Evolutionary conservation across 495 filamentous ascomycete species (phyloP), one percentile per base, ranked within the genome.

Genomic region (Acidiella bohemica): DNA sequence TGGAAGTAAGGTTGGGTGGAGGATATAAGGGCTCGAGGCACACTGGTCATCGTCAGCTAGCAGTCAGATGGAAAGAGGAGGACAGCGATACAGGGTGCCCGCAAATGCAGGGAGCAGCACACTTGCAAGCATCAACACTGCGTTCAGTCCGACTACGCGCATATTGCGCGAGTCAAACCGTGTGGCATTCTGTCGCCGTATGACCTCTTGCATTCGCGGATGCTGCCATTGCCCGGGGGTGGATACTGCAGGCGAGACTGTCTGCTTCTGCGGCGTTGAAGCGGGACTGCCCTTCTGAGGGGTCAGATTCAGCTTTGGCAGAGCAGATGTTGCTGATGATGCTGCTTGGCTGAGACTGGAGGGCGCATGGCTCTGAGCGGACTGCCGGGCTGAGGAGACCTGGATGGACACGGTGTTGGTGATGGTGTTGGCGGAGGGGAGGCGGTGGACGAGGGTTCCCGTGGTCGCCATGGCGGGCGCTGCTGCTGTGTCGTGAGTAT

Each of bases 221-320:
- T 95, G 87, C 45, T 73, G 71, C 87, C 87, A 95, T 60, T 78
- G 83, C 35, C 87, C 87, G 11, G 65, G 67, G n/a, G 68, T 58
- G 8, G 62, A 47, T 9, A 54, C 42, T 6, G 60, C 28, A 14
- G 61, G 37, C 2, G 46, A 30, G 41, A 22, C 45, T 29, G 34
- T 47, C 53, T 39, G 36, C 17, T 36, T 28, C 32, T 47, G 43
- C 13, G 42, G 25, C 18, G 41, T 37, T 34, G 29, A 10, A 5
- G 5, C 10, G 23, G 21, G 34, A 5, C 22, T 39, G 36, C 25
- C 12, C 18, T 29, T 50, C n/a, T 26, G 24, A 16, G 45, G 45
- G 9, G 39, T 42, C 13, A 48, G 27, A 19, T 20, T 42, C 17
- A 45, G 42, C 25, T 36, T 30, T 1, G 47, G 42, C 7, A 41